Evolutionary conservation across 2,329 filamentous ascomycete genomes (phyloP).

Genomic region (Cyphellophora europaea): DNA sequence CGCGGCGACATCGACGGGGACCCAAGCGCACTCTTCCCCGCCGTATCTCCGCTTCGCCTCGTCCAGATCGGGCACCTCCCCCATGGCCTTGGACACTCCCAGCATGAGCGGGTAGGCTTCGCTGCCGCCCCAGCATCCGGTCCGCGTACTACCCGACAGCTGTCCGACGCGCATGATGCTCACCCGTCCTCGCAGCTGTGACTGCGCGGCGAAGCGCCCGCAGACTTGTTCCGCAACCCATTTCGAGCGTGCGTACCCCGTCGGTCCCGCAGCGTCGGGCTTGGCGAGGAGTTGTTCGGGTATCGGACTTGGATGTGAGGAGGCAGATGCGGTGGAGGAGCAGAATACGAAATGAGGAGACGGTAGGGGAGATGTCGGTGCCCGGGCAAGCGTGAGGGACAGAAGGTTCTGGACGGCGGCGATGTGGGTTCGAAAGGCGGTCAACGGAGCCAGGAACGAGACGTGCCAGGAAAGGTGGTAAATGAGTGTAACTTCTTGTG

Average conservation of each 20-base stretch:
- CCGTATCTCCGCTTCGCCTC: neutral
- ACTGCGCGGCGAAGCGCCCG: conserved; percentile 22
- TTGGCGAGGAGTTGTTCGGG: conserved; percentile 11
- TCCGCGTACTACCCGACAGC: conserved; percentile 37
- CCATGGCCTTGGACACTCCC: conserved; percentile 27
- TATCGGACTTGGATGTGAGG: conserved; percentile 3
- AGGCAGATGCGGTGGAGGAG: conserved; percentile 41
- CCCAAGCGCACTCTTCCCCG: conserved; percentile 33
- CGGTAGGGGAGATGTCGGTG: conserved; percentile 20
- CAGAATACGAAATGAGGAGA: conserved; percentile 38
- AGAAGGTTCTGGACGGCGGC: conserved; percentile 41
- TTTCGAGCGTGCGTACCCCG: conserved; percentile 49
- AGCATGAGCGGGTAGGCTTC: conserved; percentile 47
- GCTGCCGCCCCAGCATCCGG: conserved; percentile 42
- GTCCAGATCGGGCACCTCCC: conserved; percentile 33
- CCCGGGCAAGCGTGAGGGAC: too few species aligned
- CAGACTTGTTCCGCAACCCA: conserved; percentile 51
- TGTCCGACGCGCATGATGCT: conserved; percentile 43
- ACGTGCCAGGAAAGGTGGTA: conserved; percentile 59
- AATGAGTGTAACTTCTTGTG: conserved; percentile 38
- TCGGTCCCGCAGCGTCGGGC: conserved; percentile 25
- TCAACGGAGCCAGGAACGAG: conserved; percentile 51
- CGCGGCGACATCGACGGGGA: conserved; percentile 35
- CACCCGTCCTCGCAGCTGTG: conserved; percentile 22
- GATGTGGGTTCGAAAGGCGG: conserved; percentile 47